Evolutionary conservation across 192 early-diverging fungal genomes (phyloP), one percentile per base, ranked within the genome.

Genomic region (Coemansia sp.): DNA sequence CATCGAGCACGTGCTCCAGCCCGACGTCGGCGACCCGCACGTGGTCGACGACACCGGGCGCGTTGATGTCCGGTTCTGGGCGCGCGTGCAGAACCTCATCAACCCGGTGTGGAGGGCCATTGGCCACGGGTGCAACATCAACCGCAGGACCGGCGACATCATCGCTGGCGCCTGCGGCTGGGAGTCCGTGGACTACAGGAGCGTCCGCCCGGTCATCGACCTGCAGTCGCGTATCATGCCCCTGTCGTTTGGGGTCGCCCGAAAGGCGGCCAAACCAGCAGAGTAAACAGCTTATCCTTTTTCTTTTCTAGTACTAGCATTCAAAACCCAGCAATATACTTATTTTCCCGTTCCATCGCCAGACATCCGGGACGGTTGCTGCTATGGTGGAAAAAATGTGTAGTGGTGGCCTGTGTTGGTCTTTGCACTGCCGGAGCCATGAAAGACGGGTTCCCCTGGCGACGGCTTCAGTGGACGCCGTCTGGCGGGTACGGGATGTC

Each of bases 401-500:
- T 0, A 32, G 32, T 32, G 4, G 4, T 32, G 32, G 32, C 32
- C 32, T 32, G 4, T 32, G 4, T 32, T 32, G 4, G 4, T 32
- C 32, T 32, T 32, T 4, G 4, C 32, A 32, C 32, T 32, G 32
- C 32, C 1, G 32, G 32, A 32, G 1, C 32, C 32, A 32, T 1
- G 2, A 32, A 32, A 32, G 32, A 32, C 32, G 32, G 32, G 32
- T 32, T n/a, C n/a, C 32, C 20, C 20, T 0, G 20, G 32, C 32
- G 1, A 2, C 32, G 32, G n/a, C 46, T 38, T 61, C 59, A 80
- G 14, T 75, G 78, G 19, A 45, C 22, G 41, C 70, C 81, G 41
- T 84, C 81, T 0, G 76, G 73, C 16, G 88, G 68, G 22, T 73
- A 79, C 19, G 83, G 75, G 39, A 90, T 82, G 38, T 85, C 85